A percentile compares a stretch with the other conserved stretches of the same genome.
These are phyloP conservation scores for Paracoccidioides lutzii DNA, from an alignment of 2,329 filamentous ascomycete species.

Conservation along the genomic window DNA sequence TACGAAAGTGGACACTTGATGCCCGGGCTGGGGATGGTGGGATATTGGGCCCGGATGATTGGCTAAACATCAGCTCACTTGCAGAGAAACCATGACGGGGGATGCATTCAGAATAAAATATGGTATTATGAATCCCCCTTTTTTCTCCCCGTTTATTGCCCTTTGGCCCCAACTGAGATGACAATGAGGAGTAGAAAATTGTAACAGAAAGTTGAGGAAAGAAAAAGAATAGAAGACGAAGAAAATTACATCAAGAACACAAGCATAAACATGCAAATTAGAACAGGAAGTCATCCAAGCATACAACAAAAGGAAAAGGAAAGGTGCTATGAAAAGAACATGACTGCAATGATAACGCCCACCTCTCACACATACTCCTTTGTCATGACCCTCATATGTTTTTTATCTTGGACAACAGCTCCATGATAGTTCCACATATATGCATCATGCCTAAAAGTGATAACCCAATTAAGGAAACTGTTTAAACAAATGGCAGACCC, in stretches of 20 bases:
- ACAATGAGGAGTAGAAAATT: not conserved
- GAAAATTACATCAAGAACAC: constrained; percentile 5
- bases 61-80: constrained; percentile 25
- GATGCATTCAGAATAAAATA: not conserved
- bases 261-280: not conserved
- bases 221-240: not conserved
- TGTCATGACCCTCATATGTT: not conserved
- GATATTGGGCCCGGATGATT: constrained; percentile 49
- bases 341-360: not conserved
- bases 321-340: not conserved
- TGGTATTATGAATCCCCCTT: not conserved
- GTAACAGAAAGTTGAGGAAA: not conserved
- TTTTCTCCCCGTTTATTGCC: not conserved
- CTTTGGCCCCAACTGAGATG: not conserved
- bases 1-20: constrained; percentile 66
- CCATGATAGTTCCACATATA: not conserved
- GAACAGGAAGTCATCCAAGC: constrained; percentile 3
- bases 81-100: not conserved
- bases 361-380: not conserved
- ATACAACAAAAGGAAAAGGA: not conserved
- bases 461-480: not conserved
- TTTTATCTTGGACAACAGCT: not conserved
- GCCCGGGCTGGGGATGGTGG: constrained; percentile 47
- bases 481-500: constrained; percentile 3
- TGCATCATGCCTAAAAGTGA: not conserved